phyloP scores from a whole-genome alignment of 1,284 basidiomycete genomes.

The Polyporus tsugae region DNA sequence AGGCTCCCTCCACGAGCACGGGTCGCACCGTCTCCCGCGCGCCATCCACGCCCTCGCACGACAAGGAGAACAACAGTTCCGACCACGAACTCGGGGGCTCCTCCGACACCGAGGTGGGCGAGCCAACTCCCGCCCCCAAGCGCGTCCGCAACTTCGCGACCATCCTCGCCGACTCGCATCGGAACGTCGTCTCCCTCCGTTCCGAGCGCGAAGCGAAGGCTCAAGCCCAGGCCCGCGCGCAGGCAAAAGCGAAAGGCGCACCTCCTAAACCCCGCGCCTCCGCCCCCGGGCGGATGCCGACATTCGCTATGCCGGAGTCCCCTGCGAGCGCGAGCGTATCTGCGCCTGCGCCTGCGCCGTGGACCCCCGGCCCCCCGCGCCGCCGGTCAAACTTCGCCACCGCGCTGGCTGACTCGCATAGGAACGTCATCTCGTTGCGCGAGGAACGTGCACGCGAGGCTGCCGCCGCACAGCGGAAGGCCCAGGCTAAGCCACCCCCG shows the following conservation, averaged over 20 bases:
- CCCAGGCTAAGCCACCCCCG: background rate
- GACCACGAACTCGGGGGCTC: conserved; percentile 20
- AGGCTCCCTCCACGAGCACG: background rate
- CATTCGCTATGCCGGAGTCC: conserved; percentile 8
- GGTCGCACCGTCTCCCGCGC: conserved; percentile 8
- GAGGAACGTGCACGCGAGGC: conserved; percentile 27
- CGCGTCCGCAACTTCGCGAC: conserved; percentile 47
- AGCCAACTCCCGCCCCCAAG: conserved; percentile 4
- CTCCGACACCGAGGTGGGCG: conserved; percentile 5
- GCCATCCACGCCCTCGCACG: conserved; percentile 2
- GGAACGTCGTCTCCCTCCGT: conserved; percentile 47
- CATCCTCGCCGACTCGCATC: conserved; percentile 54
- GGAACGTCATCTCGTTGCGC: conserved; percentile 43
- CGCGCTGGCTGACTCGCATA: conserved; percentile 54
- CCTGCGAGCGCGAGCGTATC: conserved; percentile 5
- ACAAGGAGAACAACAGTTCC: conserved; percentile 22
- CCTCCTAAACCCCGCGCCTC: conserved; percentile 12
- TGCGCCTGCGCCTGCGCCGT: conserved; percentile 8
- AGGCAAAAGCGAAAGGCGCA: conserved; percentile 9
- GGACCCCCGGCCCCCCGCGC: conserved; percentile 3
- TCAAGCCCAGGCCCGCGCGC: conserved; percentile 33
- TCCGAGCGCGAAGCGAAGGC: conserved; percentile 23
- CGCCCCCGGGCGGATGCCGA: conserved; percentile 3
- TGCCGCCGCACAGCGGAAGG: background rate
- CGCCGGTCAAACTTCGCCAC: conserved; percentile 46